Conservation (phyloP, 2,329 filamentous ascomycete genomes). For the Hypoxylon sp. region DNA sequence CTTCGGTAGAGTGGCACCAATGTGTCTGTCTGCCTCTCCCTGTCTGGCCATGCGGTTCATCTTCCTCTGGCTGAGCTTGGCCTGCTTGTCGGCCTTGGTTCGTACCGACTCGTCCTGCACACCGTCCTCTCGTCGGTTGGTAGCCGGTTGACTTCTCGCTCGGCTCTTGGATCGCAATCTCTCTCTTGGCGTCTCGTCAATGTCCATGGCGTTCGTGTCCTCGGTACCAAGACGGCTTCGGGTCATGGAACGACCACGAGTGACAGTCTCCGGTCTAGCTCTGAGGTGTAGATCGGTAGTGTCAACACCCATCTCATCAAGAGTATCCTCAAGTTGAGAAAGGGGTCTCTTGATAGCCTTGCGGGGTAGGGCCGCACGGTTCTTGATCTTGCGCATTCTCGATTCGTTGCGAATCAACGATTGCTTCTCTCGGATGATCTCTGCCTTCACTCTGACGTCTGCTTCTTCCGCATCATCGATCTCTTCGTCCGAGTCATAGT, state of each 20-base stretch:
- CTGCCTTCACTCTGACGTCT: constrained; percentile 88
- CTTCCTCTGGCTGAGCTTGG: constrained; percentile 94
- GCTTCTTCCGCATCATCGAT: constrained; percentile 90
- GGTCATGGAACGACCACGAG: constrained; percentile 75
- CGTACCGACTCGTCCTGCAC: constrained; percentile 73
- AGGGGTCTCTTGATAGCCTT: constrained; percentile 82
- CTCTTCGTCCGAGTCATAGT: constrained; percentile 85
- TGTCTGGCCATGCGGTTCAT: constrained; percentile 98
- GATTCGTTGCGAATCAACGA: constrained; percentile 92
- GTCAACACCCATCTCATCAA: constrained; percentile 87
- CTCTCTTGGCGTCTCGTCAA: constrained; percentile 66
- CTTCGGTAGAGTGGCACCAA: constrained; percentile 81
- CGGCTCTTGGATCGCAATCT: constrained; percentile 78
- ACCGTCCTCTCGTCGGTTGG: constrained; percentile 79
- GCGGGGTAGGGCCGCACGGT: constrained; percentile 91
- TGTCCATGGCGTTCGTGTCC: constrained; percentile 79
- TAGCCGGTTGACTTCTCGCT: constrained; percentile 66
- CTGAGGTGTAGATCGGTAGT: constrained; percentile 77
- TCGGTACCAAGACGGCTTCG: constrained; percentile 69
- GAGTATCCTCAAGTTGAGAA: constrained; percentile 84
- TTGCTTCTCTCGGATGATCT: constrained; percentile 94
- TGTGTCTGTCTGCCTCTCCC: constrained; percentile 95
- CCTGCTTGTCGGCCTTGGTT: constrained; percentile 83
- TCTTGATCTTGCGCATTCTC: constrained; percentile 98
- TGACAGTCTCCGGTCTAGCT: constrained; percentile 71